These are phyloP conservation scores for Thalia dealbata DNA, from an alignment of 176 grass and related monocot species.

Conservation along the genomic window DNA sequence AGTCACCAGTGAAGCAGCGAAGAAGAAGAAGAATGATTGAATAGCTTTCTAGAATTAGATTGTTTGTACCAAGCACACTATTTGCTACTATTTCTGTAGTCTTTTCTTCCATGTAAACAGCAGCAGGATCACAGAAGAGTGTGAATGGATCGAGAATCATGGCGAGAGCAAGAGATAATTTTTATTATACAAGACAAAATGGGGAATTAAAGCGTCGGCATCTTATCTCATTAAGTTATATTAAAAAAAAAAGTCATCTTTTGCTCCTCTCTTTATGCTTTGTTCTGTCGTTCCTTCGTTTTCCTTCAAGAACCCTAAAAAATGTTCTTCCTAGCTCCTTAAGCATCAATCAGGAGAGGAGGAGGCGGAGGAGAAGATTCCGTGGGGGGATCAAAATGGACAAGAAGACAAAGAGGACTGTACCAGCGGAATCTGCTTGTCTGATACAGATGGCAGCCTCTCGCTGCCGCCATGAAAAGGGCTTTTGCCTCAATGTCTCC, in stretches of 20 bases:
- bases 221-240: neutral
- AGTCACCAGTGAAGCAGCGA: constrained; percentile 47
- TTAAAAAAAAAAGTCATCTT: neutral
- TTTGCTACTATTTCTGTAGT: too few species aligned
- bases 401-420: neutral
- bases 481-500: neutral
- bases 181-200: neutral
- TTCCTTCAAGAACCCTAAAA: too few species aligned
- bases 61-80: too few species aligned
- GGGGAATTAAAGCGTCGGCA: neutral
- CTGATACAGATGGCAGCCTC: neutral
- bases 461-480: too few species aligned
- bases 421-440: neutral
- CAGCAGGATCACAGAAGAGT: neutral
- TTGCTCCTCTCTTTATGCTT: neutral
- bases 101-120: too few species aligned
- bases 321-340: too few species aligned
- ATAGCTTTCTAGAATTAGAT: too few species aligned
- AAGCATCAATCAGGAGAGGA: neutral
- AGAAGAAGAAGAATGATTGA: too few species aligned
- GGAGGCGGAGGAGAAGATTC: neutral
- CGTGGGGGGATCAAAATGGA: neutral
- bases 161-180: neutral
- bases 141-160: neutral
- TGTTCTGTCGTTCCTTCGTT: too few species aligned